phyloP scores from a whole-genome alignment of 2,329 filamentous ascomycete species.

The Ceratocystis colombiana region DNA sequence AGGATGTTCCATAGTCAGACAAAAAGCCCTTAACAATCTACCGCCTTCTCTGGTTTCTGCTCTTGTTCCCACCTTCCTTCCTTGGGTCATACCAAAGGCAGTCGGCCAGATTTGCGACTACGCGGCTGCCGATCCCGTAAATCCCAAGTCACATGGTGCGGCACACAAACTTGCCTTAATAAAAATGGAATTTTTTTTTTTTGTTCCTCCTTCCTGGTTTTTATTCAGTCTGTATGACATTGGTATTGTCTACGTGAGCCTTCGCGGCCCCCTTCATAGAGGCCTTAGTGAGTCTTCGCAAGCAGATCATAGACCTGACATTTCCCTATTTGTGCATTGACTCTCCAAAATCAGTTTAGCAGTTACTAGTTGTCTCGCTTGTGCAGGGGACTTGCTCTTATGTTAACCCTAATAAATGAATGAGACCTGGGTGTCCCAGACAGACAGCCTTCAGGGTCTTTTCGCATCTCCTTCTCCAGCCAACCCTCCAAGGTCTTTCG shows the following conservation, averaged over 20 bases:
- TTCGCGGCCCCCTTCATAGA: neutral
- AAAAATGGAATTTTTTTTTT: too few relatives aligned
- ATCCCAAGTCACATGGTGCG: neutral
- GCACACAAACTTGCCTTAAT: neutral
- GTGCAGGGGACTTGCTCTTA: neutral
- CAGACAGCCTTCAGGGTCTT: neutral
- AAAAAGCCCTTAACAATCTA: too few relatives aligned
- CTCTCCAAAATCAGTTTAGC: neutral
- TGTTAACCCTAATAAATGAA: neutral
- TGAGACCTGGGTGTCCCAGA: neutral
- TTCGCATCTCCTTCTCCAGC: too few relatives aligned
- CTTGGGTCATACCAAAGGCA: neutral
- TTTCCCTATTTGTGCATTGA: constrained; percentile 12
- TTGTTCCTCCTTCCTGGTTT: neutral
- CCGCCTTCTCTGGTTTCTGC: neutral
- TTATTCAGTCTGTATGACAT: neutral
- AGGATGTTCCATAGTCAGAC: too few relatives aligned
- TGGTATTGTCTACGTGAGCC: neutral
- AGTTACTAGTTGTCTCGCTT: constrained; percentile 4
- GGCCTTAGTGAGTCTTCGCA: neutral
- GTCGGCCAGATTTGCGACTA: neutral
- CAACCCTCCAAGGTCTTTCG: too few relatives aligned
- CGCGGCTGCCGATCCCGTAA: neutral
- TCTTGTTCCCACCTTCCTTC: neutral
- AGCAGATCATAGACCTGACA: constrained; percentile 4